These are phyloP conservation scores for Suillus lakei DNA, from an alignment of 768 basidiomycete species.

Conservation along the genomic window DNA sequence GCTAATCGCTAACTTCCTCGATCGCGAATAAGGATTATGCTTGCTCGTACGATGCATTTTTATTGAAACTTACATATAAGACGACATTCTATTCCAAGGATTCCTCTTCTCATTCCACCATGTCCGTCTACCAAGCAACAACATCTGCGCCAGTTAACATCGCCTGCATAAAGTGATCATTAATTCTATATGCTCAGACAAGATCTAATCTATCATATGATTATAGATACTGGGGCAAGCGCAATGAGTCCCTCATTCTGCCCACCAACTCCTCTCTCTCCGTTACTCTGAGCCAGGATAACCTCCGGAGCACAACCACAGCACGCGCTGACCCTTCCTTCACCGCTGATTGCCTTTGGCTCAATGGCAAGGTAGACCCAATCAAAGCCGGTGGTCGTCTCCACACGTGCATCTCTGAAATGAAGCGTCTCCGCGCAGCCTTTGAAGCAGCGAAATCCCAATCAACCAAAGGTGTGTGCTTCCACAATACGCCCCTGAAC, in stretches of 20 bases:
- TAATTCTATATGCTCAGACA: constrained; percentile 5
- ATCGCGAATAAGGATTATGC: constrained; percentile 11
- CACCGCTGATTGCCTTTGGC: constrained; percentile 82
- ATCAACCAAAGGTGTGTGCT: constrained; percentile 64
- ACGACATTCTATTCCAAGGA: neutral
- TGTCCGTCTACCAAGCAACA: constrained; percentile 81
- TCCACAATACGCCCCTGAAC: constrained; percentile 8
- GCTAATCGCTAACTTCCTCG: constrained; percentile 4
- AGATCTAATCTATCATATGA: constrained; percentile 10
- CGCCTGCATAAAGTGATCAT: constrained; percentile 90
- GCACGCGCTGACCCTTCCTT: constrained; percentile 83
- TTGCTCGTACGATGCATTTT: constrained; percentile 13
- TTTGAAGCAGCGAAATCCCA: constrained; percentile 75
- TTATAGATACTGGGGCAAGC: constrained; percentile 96
- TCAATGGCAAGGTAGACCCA: constrained; percentile 91
- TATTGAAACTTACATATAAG: constrained; percentile 18
- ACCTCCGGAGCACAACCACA: constrained; percentile 92
- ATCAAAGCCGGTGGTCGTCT: constrained; percentile 83
- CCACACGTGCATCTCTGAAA: constrained; percentile 83
- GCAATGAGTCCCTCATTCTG: constrained; percentile 91
- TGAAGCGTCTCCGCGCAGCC: constrained; percentile 75
- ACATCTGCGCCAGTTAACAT: constrained; percentile 96
- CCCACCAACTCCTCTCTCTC: constrained; percentile 99
- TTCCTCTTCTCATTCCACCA: constrained; percentile 31
- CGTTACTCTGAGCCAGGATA: constrained; percentile 95